Evolutionary conservation across 352 stramenopile species (phyloP), one percentile per base, ranked within the genome.

Genomic region (Proteromonas lacertae): DNA sequence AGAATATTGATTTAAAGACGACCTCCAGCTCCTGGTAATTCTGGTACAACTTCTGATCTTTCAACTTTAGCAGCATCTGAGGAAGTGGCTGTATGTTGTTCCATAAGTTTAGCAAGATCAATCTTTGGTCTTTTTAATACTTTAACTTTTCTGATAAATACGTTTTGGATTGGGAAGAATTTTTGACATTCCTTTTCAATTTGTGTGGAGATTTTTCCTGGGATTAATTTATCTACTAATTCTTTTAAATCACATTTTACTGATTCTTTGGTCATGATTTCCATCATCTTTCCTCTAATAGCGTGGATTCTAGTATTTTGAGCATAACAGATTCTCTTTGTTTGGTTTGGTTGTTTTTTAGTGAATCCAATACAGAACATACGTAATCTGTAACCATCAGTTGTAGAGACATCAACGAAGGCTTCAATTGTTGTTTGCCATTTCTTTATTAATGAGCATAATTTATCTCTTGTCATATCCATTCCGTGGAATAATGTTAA

Each of bases 91-190:
- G 45, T 62, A 64, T 99, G 88, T 54, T 93, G 83, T 56, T 99
- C 88, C 88, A 99, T 99, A 33, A 99, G 63, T 55, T 89, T 87
- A 39, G 80, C 79, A 28, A 97, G 57, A 69, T 99, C 88, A 54
- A 98, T 96, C 69, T 97, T 96, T 36, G 87, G 87, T 69, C 94
- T 94, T 74, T 96, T 97, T 25, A 99, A 66, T 35, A 96, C 83
- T 77, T 99, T 99, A 44, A 91, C 86, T 75, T 99, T 99, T 47
- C 86, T 77, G 56, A 99, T 90, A 70, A 80, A 94, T 41, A 87
- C 73, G 58, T 96, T 89, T 64, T 96, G 86, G 43, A 97, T 66
- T 36, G 87, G 87, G 72, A 92, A 97, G 60, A 97, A 92, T 51
- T 66, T 63, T 50, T 88, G 73, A 29, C 71, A 87, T 40, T 76